phyloP scores from a whole-genome alignment of 2,329 filamentous ascomycete genomes.

The Trichoderma sp. region DNA sequence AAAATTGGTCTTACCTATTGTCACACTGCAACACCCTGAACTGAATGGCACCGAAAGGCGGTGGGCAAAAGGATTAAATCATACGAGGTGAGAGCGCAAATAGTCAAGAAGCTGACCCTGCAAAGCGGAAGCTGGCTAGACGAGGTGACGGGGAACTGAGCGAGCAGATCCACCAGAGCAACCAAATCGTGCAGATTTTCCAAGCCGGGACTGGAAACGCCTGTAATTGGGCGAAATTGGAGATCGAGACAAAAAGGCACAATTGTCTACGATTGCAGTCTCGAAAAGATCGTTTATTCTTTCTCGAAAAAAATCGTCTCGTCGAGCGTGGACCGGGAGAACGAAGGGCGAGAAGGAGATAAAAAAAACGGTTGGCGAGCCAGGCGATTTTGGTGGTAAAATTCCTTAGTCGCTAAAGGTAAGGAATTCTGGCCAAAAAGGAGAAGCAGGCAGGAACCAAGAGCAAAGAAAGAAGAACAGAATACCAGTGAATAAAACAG shows the following conservation, averaged over 20 bases:
- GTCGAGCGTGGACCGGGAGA: constrained; percentile 31
- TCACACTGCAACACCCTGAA: constrained; percentile 25
- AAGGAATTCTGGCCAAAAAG: constrained; percentile 46
- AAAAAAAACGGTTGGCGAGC: constrained; percentile 34
- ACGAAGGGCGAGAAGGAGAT: constrained; percentile 34
- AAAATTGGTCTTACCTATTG: constrained; percentile 15
- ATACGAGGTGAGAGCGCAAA: constrained; percentile 27
- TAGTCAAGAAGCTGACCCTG: constrained; percentile 23
- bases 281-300: constrained; percentile 39
- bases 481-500: constrained; percentile 30
- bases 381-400: constrained; percentile 35
- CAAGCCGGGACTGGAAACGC: constrained; percentile 1
- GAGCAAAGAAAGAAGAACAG: constrained; percentile 14
- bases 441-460: constrained; percentile 13
- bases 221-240: constrained; percentile 1
- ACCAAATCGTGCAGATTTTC: constrained; percentile 17
- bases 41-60: constrained; percentile 15
- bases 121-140: constrained; percentile 8
- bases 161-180: constrained; percentile 16
- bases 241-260: constrained; percentile 24
- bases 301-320: constrained; percentile 34
- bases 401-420: constrained; percentile 48
- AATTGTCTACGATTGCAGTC: constrained; percentile 32
- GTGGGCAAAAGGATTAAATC: constrained; percentile 28
- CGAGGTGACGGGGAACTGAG: constrained; percentile 24